Evolutionary conservation across 768 basidiomycete species (phyloP).

Genomic region (Lactarius sp.): DNA sequence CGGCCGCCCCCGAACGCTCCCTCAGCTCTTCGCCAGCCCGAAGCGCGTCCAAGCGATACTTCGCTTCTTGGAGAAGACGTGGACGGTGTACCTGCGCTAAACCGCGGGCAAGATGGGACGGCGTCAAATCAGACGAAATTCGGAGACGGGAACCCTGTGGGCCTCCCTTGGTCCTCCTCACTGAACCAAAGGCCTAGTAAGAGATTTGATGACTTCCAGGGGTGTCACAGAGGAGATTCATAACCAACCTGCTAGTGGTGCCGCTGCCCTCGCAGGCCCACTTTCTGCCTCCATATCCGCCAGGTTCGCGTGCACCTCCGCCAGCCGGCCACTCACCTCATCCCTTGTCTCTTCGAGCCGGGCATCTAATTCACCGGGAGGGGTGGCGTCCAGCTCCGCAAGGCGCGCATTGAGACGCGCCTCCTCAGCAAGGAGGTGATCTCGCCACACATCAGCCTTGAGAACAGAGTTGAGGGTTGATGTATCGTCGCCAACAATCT

Average conservation of each 20-base stretch:
- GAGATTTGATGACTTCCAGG: neutral
- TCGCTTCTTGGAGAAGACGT: too few relatives aligned
- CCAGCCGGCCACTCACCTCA: constrained; percentile 72
- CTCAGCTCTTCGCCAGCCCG: too few relatives aligned
- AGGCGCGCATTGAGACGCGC: constrained; percentile 66
- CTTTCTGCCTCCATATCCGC: constrained; percentile 99
- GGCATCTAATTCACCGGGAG: constrained; percentile 36
- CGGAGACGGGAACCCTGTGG: constrained; percentile 51
- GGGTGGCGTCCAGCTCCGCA: constrained; percentile 65
- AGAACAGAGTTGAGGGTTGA: constrained; percentile 88
- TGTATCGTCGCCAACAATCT: constrained; percentile 94
- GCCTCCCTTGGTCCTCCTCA: constrained; percentile 78
- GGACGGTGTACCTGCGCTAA: too few relatives aligned
- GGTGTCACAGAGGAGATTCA: neutral
- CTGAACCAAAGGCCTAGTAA: constrained; percentile 80
- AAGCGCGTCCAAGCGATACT: too few relatives aligned
- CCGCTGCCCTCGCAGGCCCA: constrained; percentile 90
- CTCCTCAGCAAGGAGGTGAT: constrained; percentile 87
- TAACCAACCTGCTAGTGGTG: constrained; percentile 71
- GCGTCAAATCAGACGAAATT: too few relatives aligned
- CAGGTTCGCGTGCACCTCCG: constrained; percentile 84
- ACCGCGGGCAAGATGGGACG: too few relatives aligned
- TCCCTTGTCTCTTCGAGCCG: constrained; percentile 81
- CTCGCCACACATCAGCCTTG: constrained; percentile 99
- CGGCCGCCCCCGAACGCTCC: too few relatives aligned